These are phyloP conservation scores for Hanseniaspora meyeri DNA, from an alignment of 805 yeast species.

Conservation along the genomic window DNA sequence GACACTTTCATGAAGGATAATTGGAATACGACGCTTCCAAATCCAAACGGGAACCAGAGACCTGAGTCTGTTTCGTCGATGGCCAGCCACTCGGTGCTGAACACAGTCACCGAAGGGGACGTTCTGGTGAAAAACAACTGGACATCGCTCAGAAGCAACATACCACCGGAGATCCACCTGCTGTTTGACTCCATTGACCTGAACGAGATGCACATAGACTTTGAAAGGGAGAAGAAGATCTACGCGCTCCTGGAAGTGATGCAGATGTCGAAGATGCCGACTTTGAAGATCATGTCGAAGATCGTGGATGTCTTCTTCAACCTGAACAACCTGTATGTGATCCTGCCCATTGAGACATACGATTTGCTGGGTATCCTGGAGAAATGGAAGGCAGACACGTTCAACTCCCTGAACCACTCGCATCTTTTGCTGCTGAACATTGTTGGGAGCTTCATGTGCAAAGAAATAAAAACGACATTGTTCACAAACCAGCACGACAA, in stretches of 20 bases:
- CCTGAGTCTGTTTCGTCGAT: neutral
- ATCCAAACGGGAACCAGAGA: neutral
- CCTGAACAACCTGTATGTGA: neutral
- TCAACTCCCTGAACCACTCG: conserved; percentile 9
- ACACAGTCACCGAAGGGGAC: neutral
- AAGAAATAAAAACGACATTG: neutral
- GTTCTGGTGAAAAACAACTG: neutral
- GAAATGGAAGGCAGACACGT: conserved; percentile 13
- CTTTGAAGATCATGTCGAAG: conserved; percentile 3
- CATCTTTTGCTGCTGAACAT: conserved; percentile 9
- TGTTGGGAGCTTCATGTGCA: neutral
- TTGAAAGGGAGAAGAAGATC: neutral
- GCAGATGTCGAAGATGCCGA: neutral
- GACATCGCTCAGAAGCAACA: neutral
- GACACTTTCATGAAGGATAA: neutral
- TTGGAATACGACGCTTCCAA: too few relatives aligned
- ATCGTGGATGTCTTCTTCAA: neutral
- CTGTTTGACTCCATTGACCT: conserved; percentile 7
- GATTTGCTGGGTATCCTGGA: conserved; percentile 11
- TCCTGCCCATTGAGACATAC: conserved; percentile 9
- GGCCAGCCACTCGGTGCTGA: neutral
- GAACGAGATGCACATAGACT: neutral
- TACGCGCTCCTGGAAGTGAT: conserved; percentile 1
- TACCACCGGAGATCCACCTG: neutral
- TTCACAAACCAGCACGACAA: neutral